phyloP scores from a whole-genome alignment of 345 rosid species.

The thale cress (Arabidopsis thaliana) region TAIR10.1 NC_003074.8:18157001-18157500 shows the following conservation, averaged over 20 bases:
- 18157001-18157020: conserved; percentile 6
- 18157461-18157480: conserved; percentile 74
- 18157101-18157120: background rate
- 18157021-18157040: background rate
- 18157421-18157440: conserved; percentile 89
- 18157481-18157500: conserved; percentile 70
- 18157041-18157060: background rate
- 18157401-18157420: conserved; percentile 88
- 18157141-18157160: background rate
- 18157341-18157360: background rate
- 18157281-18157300: conserved; percentile 79
- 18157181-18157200: background rate
- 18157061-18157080: background rate
- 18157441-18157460: conserved; percentile 87
- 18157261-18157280: conserved; percentile 80
- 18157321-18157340: conserved; percentile 64
- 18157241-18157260: conserved; percentile 30
- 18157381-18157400: conserved; percentile 24
- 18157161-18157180: conserved; percentile 2
- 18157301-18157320: conserved; percentile 76
- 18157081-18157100: background rate
- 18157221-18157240: background rate
- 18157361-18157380: conserved; percentile 5
- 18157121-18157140: background rate
- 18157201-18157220: background rate